Evolutionary conservation across 345 rosid species (phyloP), one percentile per base, ranked within the genome.

Genomic region (Lepidium aucheri): DNA sequence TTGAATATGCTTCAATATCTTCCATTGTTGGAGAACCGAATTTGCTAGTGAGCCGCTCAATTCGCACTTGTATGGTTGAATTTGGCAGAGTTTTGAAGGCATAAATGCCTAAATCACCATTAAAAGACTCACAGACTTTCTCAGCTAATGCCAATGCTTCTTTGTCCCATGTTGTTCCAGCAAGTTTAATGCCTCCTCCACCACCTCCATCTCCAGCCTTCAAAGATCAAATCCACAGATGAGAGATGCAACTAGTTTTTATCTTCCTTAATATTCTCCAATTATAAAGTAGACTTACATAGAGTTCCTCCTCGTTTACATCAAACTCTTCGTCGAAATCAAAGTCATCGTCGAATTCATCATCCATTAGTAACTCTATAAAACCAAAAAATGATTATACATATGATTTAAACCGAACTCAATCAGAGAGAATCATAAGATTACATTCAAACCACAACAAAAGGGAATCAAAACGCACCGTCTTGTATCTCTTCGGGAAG

Each of bases 121-220:
- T 78, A 42, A 93, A 88, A 20, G 87, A 83, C 22, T 64, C 70
- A 28, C 84, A 81, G 13, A 79, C 90, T 64, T 76, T 73, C 63
- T 85, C 83, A 17, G 90, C 91, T 71, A 87, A 73, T 6, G 77
- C 32, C 18, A 93, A 74, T 45, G 90, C 97, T 79, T 86, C 85
- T 73, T 87, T 85, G 42, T 93, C 98, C 97, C 97, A 86, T 83
- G 82, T 65, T 47, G 91, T 85, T 56, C 98, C 96, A 9, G 89
- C 90, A 9, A 90, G 83, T 30, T 85, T 76, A 50, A 90, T 77
- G 38, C 98, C 94, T 60, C 97, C 97, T 74, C 98, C 97, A 15
- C 81, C 91, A 41, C 75, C 79, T 57, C 97, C 98, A 80, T 93
- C 96, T 62, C 96, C 97, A 50, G 58, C 85, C 98, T 93, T 68